These are phyloP conservation scores for Rosa multiflora DNA, from an alignment of 306 rosid genomes.

Conservation along the genomic window DNA sequence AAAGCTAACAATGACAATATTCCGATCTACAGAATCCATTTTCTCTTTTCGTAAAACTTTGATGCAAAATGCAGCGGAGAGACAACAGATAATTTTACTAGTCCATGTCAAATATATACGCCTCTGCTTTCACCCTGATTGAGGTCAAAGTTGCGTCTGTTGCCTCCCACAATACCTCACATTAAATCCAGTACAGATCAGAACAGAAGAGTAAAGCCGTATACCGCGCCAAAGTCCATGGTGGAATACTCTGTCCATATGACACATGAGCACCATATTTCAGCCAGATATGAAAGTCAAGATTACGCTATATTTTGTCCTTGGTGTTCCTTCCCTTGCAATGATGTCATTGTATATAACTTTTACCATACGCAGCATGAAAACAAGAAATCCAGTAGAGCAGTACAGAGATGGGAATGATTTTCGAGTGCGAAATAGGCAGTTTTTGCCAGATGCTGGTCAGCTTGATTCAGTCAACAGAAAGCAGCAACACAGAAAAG, in stretches of 20 bases:
- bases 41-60: background rate
- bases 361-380: background rate
- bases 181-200: background rate
- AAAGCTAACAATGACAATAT: background rate
- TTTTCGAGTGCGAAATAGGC: background rate
- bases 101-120: background rate
- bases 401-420: background rate
- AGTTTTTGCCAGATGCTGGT: background rate
- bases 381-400: background rate
- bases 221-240: background rate
- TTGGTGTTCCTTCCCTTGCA: background rate
- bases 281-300: background rate
- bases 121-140: background rate
- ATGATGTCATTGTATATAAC: background rate
- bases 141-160: background rate
- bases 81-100: background rate
- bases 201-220: background rate
- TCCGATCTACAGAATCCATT: background rate
- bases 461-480: conserved; percentile 1
- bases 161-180: background rate
- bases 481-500: background rate
- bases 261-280: background rate
- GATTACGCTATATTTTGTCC: background rate
- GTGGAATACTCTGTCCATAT: background rate
- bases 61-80: background rate